Conservation (phyloP, 2,329 filamentous ascomycete genomes). For the Mycosphaerella arachidis region DNA sequence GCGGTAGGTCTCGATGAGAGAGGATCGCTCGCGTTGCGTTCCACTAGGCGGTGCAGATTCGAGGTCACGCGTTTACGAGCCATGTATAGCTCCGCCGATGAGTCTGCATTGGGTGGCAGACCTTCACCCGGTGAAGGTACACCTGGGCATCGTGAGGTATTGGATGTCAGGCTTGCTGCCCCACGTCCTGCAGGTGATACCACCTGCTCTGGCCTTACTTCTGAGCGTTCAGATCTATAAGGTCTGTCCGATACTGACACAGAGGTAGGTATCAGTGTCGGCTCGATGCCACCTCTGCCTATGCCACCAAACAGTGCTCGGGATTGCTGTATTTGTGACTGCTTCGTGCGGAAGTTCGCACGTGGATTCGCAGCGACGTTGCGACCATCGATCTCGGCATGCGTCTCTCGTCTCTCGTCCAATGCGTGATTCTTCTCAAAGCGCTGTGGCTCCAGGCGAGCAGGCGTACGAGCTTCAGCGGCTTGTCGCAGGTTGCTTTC, state of each 20-base stretch:
- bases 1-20: too few relatives aligned
- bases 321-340: not conserved
- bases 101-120: slow-evolving; percentile 9
- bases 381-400: not conserved
- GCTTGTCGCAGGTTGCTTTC: not conserved
- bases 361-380: not conserved
- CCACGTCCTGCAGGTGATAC: not conserved
- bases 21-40: not conserved
- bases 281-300: slow-evolving; percentile 7
- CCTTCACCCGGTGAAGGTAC: slow-evolving; percentile 20
- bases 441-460: not conserved
- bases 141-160: slow-evolving; percentile 7
- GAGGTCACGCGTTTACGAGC: slow-evolving; percentile 13
- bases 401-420: not conserved
- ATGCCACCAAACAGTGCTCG: not conserved
- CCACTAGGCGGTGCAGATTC: slow-evolving; percentile 7
- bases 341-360: not conserved
- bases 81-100: slow-evolving; percentile 18
- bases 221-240: slow-evolving; percentile 5
- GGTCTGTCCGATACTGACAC: slow-evolving; percentile 19
- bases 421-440: not conserved
- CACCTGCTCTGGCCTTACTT: slow-evolving; percentile 15
- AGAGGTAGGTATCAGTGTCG: slow-evolving; percentile 24
- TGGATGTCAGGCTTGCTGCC: not conserved
- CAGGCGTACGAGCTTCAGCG: not conserved